Conservation (phyloP, 805 yeast genomes). For the Torulaspora quercuum region DNA sequence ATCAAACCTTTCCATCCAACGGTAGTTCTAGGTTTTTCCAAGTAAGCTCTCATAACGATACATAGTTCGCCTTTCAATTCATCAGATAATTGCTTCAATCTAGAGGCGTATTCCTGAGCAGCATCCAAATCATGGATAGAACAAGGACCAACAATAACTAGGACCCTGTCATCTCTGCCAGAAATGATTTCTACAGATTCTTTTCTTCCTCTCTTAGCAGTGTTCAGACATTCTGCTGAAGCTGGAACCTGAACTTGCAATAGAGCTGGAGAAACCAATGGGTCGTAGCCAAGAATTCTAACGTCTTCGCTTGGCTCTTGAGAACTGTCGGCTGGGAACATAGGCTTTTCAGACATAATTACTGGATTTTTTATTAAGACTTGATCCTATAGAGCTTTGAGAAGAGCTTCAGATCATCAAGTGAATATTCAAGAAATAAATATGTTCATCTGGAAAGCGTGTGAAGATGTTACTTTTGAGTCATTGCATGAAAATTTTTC, state of each 20-base stretch:
- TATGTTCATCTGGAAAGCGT: too few species aligned
- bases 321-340: constrained; percentile 39
- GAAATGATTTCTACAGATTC: constrained; percentile 71
- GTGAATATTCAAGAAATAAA: neutral
- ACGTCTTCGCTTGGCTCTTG: constrained; percentile 71
- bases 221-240: constrained; percentile 48
- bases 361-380: neutral
- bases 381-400: neutral
- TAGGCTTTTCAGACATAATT: constrained; percentile 24
- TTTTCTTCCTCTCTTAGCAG: constrained; percentile 73
- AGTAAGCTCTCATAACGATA: constrained; percentile 93
- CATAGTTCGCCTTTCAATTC: constrained; percentile 74
- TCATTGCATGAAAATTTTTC: constrained; percentile 1
- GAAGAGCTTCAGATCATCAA: too few species aligned
- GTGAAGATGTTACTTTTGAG: too few species aligned
- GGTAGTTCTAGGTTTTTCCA: constrained; percentile 97
- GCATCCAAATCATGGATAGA: constrained; percentile 89
- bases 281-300: constrained; percentile 86
- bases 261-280: constrained; percentile 88
- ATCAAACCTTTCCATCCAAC: constrained; percentile 99
- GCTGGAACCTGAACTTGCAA: constrained; percentile 83
- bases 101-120: constrained; percentile 81
- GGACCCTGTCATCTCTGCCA: constrained; percentile 75
- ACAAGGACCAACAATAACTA: constrained; percentile 94
- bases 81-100: constrained; percentile 62